These are phyloP conservation scores for Taphrina sp. DNA, from an alignment of 1,139 yeast genomes.

Conservation along the genomic window DNA sequence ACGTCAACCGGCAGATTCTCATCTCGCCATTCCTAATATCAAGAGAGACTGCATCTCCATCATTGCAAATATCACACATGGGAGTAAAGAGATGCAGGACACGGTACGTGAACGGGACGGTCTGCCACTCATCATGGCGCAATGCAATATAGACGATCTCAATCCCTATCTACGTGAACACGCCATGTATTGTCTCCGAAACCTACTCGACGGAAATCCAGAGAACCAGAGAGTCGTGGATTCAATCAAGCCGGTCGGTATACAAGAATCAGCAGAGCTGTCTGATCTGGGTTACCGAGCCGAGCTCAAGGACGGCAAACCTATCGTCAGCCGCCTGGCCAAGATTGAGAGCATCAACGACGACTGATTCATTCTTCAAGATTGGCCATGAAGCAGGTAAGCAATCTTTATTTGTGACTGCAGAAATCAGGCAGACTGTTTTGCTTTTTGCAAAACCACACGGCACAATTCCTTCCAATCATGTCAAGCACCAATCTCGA, in stretches of 20 bases:
- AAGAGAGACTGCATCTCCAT: constrained; percentile 26
- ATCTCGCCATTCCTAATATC: background rate
- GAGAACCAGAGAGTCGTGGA: constrained; percentile 76
- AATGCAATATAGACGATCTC: constrained; percentile 79
- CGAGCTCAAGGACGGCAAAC: constrained; percentile 22
- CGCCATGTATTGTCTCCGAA: constrained; percentile 72
- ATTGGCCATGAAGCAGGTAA: no score
- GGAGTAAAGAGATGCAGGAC: constrained; percentile 52
- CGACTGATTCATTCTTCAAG: background rate
- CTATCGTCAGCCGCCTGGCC: background rate
- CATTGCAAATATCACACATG: constrained; percentile 13
- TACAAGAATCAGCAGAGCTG: constrained; percentile 9
- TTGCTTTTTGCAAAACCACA: no score
- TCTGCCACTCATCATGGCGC: constrained; percentile 67
- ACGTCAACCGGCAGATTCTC: background rate
- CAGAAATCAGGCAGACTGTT: no score
- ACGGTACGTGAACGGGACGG: constrained; percentile 64
- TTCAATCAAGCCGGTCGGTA: constrained; percentile 27
- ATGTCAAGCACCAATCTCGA: constrained; percentile 20
- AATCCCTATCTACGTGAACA: constrained; percentile 87
- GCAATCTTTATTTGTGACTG: no score
- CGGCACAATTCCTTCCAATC: background rate
- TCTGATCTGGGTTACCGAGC: constrained; percentile 11
- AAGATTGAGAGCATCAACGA: constrained; percentile 23
- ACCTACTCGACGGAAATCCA: constrained; percentile 60